Evolutionary conservation across 306 rosid genomes (phyloP).

Genomic region (Clitoria ternatea): DNA sequence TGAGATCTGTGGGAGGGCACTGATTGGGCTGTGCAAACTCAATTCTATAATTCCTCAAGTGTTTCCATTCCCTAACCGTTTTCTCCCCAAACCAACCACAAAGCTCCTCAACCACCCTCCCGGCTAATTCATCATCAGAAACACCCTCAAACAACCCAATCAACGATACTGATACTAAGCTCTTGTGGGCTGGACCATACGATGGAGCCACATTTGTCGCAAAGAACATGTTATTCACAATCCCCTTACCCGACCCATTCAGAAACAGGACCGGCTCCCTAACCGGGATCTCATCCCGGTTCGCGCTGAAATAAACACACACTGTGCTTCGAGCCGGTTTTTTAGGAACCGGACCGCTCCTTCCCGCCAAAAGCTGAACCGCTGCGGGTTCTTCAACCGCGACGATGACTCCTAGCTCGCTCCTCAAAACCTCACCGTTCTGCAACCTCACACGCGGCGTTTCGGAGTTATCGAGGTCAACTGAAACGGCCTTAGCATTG

Average conservation of each 20-base stretch:
- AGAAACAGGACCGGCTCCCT: conserved; percentile 54
- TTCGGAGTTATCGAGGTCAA: conserved; percentile 28
- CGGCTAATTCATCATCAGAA: conserved; percentile 42
- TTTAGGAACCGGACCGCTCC: conserved; percentile 15
- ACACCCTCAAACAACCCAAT: conserved; percentile 48
- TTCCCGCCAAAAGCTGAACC: conserved; percentile 38
- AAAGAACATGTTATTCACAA: conserved; percentile 90
- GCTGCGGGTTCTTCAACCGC: conserved; percentile 75
- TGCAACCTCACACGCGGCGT: conserved; percentile 48
- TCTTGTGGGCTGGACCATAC: conserved; percentile 61
- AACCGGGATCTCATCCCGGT: conserved; percentile 44
- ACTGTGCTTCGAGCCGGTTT: conserved; percentile 71
- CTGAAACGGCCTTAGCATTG: conserved; percentile 49
- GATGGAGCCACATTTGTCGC: conserved; percentile 79
- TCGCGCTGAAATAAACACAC: conserved; percentile 57
- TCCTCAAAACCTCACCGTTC: conserved; percentile 52
- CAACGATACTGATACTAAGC: conserved; percentile 60
- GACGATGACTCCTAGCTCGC: conserved; percentile 69
- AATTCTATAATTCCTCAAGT: conserved; percentile 64
- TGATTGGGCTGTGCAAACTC: conserved; percentile 86
- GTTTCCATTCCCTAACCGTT: conserved; percentile 56
- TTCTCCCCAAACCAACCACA: conserved; percentile 59
- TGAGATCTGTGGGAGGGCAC: conserved; percentile 56
- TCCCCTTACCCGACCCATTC: conserved; percentile 78
- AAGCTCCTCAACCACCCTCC: conserved; percentile 50